Percentiles rank a stretch among this genome's conserved stretches.
phyloP scores from a whole-genome alignment of 2,329 filamentous ascomycete species.

The Aspergillus chevalieri region DNA sequence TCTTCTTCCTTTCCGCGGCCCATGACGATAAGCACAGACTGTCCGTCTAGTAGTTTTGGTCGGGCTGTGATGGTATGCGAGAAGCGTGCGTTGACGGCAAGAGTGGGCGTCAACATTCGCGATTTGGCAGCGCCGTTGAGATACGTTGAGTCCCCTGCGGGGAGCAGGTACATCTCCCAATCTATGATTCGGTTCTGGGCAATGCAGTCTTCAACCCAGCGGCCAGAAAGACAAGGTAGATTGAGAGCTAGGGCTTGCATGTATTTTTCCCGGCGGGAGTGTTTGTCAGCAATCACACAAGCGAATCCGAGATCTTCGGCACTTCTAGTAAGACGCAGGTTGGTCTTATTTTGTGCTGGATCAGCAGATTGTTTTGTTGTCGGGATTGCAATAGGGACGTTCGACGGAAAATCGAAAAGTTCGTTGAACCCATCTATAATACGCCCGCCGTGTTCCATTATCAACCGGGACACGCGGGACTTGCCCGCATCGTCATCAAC shows the following conservation, averaged over 20 bases:
- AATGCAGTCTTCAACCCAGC: conserved; percentile 74
- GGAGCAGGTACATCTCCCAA: conserved; percentile 77
- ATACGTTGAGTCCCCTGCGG: conserved; percentile 71
- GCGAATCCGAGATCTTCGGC: conserved; percentile 64
- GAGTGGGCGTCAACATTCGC: conserved; percentile 58
- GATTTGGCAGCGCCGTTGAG: conserved; percentile 73
- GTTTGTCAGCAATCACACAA: conserved; percentile 76
- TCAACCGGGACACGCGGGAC: conserved; percentile 54
- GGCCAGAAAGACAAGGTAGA: conserved; percentile 74
- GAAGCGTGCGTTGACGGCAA: conserved; percentile 53
- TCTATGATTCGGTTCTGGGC: conserved; percentile 56
- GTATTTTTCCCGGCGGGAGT: conserved; percentile 84
- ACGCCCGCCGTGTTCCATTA: conserved; percentile 64
- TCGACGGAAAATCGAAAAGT: conserved; percentile 56
- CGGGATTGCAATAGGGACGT: conserved; percentile 22
- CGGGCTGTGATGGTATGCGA: conserved; percentile 53
- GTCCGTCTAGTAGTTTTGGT: conserved; percentile 57
- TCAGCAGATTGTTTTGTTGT: conserved; percentile 18
- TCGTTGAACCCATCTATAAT: conserved; percentile 76
- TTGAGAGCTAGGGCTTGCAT: conserved; percentile 90
- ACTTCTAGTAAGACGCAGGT: conserved; percentile 50
- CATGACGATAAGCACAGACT: conserved; percentile 67
- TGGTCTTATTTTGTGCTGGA: conserved; percentile 11
- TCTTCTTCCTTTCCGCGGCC: conserved; percentile 57
- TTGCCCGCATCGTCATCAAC: conserved; percentile 52